Conservation (phyloP, 139 green algal genomes). For the Monoraphidium neglectum region DNA sequence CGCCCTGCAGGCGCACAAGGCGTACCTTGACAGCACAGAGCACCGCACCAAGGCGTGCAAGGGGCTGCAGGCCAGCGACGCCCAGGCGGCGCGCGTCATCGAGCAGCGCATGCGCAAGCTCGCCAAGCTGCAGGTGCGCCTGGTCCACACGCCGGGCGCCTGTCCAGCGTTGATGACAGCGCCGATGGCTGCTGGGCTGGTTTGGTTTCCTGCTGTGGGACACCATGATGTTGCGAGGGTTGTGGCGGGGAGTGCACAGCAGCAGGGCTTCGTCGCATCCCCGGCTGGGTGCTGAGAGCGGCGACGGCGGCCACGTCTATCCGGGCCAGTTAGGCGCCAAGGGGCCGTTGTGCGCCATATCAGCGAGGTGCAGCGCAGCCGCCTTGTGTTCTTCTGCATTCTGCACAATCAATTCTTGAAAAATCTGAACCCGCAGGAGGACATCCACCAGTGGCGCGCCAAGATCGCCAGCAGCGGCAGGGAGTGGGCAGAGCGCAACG, state of each 20-base stretch:
- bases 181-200: background rate
- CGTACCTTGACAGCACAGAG: slow-evolving; percentile 77
- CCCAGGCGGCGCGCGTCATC: slow-evolving; percentile 70
- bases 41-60: slow-evolving; percentile 75
- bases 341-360: too few relatives aligned
- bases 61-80: slow-evolving; percentile 75
- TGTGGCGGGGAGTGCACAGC: background rate
- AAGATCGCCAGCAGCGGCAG: slow-evolving; percentile 76
- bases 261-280: too few relatives aligned
- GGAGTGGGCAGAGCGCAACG: slow-evolving; percentile 82
- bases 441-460: slow-evolving; percentile 61
- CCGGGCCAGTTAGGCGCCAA: too few relatives aligned
- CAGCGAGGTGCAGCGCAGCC: too few relatives aligned
- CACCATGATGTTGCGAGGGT: background rate
- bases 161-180: too few relatives aligned
- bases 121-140: slow-evolving; percentile 65
- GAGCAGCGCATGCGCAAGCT: slow-evolving; percentile 86
- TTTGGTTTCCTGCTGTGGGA: background rate
- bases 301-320: too few relatives aligned
- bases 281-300: too few relatives aligned
- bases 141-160: background rate
- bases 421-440: too few relatives aligned
- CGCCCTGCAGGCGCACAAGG: slow-evolving; percentile 69
- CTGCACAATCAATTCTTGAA: too few relatives aligned
- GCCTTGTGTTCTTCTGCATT: background rate